Conservation (phyloP, 495 filamentous ascomycete genomes). For the Pseudotulostoma volvatum region DNA sequence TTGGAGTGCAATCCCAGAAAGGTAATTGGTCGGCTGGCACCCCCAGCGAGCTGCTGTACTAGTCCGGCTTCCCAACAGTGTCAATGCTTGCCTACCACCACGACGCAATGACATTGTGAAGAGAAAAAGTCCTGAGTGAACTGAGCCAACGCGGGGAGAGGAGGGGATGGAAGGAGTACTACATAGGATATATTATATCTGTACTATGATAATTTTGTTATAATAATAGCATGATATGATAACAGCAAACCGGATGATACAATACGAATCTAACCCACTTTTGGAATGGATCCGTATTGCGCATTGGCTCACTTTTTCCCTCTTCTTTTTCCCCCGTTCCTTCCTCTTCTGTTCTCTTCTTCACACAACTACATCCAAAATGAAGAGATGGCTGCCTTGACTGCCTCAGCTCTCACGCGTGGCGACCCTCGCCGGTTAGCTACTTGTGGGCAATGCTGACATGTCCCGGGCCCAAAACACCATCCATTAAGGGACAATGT, state of each 20-base stretch:
- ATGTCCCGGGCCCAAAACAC: constrained; percentile 31
- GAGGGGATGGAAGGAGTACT: neutral
- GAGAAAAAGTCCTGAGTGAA: neutral
- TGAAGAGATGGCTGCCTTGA: constrained; percentile 30
- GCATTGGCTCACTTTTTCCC: too few relatives aligned
- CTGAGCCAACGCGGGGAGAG: neutral
- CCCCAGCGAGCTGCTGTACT: constrained; percentile 3
- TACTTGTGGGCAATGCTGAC: constrained; percentile 33
- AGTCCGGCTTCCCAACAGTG: constrained; percentile 17
- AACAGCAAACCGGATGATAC: neutral
- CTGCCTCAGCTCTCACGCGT: constrained; percentile 32
- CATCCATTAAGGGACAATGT: constrained; percentile 31
- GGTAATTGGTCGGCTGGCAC: constrained; percentile 10
- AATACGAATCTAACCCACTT: too few relatives aligned
- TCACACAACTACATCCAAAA: constrained; percentile 42
- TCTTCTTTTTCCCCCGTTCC: constrained; percentile 3
- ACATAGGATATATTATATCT: too few relatives aligned
- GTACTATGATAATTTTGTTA: constrained; percentile 1
- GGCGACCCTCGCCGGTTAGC: constrained; percentile 10
- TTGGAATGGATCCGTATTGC: too few relatives aligned
- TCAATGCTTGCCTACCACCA: constrained; percentile 26
- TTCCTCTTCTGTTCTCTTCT: constrained; percentile 11
- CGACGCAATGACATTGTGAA: constrained; percentile 26
- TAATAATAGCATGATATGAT: constrained; percentile 1
- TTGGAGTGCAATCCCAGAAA: constrained; percentile 12